A percentile compares a stretch with the other conserved stretches of the same genome.
Conservation (phyloP, 2,329 filamentous ascomycete genomes). For the Trichophyton benhamiae region DNA sequence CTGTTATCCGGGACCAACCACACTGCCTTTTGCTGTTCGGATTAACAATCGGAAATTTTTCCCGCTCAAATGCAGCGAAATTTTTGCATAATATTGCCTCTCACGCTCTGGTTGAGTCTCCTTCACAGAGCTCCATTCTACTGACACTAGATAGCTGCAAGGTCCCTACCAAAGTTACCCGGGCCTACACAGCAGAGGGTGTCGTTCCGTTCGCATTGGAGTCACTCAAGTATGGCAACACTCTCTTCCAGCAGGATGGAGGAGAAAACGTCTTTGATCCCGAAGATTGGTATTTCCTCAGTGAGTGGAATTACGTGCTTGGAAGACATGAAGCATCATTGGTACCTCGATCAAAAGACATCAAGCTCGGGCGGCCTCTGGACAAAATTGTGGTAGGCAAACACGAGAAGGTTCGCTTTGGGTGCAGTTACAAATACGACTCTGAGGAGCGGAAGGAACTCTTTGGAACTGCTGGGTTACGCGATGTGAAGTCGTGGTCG, state of each 20-base stretch:
- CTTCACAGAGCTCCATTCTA: not conserved
- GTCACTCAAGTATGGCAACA: not conserved
- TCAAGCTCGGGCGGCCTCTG: not conserved
- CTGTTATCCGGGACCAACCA: not conserved
- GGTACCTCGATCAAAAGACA: not conserved
- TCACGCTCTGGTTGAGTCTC: not conserved
- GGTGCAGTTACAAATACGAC: conserved; percentile 1
- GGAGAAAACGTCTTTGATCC: not conserved
- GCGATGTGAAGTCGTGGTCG: not conserved
- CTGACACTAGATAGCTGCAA: conserved; percentile 1
- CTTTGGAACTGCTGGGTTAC: not conserved
- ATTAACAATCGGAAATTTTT: not conserved
- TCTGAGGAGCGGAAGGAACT: conserved; percentile 3
- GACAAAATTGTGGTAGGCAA: not conserved
- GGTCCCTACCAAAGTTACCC: not conserved
- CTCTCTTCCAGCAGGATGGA: not conserved
- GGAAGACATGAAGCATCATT: conserved; percentile 3
- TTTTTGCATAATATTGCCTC: not conserved
- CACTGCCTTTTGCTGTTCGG: not conserved
- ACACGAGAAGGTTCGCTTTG: not conserved
- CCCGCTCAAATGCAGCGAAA: not conserved
- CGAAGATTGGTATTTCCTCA: not conserved
- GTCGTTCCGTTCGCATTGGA: not conserved
- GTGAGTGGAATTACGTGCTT: conserved; percentile 1
- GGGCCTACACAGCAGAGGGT: not conserved